Percentiles rank a stretch among this genome's conserved stretches.
Evolutionary conservation across 2,329 filamentous ascomycete genomes (phyloP).

Genomic region (Phyllosticta citrichinensis): DNA sequence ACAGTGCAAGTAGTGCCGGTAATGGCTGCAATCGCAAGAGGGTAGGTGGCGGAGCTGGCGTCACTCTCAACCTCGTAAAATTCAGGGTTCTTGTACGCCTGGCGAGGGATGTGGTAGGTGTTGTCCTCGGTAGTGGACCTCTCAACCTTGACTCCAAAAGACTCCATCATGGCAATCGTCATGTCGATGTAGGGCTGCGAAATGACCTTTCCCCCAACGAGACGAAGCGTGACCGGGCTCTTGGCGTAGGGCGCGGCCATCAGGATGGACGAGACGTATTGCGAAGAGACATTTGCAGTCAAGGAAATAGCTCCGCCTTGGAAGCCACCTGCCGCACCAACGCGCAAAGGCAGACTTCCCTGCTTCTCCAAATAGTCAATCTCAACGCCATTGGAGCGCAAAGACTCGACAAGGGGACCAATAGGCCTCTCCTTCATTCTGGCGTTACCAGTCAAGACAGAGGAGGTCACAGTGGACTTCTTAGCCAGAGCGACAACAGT

Average conservation of each 20-base stretch:
- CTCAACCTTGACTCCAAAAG: conserved; percentile 75
- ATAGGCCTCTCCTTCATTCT: conserved; percentile 96
- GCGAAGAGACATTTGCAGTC: conserved; percentile 92
- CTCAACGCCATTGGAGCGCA: conserved; percentile 75
- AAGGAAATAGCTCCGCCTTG: conserved; percentile 80
- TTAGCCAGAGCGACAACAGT: conserved; percentile 79
- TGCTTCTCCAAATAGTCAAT: conserved; percentile 79
- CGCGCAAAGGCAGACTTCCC: conserved; percentile 72
- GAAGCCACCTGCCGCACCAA: conserved; percentile 50
- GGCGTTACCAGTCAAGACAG: conserved; percentile 81
- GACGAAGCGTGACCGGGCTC: conserved; percentile 75
- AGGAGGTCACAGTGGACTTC: conserved; percentile 54
- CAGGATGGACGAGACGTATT: conserved; percentile 93
- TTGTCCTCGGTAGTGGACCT: conserved; percentile 70
- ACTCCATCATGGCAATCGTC: conserved; percentile 95
- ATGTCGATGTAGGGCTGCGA: conserved; percentile 97
- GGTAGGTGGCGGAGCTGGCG: conserved; percentile 94
- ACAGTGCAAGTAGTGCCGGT: conserved; percentile 93
- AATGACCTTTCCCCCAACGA: conserved; percentile 95
- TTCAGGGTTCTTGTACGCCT: conserved; percentile 68
- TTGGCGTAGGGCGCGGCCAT: conserved; percentile 98
- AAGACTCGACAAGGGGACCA: conserved; percentile 81
- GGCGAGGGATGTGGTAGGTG: conserved; percentile 88
- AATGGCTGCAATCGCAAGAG: conserved; percentile 85
- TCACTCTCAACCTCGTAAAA: conserved; percentile 94